phyloP scores from a whole-genome alignment of 441 rosid genomes.

The Pelargonium citronellum region DNA sequence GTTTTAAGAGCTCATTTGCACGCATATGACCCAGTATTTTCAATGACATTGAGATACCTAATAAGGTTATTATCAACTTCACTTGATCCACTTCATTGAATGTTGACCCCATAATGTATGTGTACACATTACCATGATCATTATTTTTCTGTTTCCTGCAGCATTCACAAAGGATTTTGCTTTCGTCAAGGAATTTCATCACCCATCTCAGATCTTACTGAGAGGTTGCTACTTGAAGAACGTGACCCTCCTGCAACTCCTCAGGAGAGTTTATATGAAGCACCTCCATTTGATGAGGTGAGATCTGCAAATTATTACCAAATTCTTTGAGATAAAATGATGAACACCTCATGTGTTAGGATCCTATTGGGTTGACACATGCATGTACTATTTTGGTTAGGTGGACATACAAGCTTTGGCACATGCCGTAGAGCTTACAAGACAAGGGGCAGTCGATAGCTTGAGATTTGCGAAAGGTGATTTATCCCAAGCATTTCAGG shows the following conservation, averaged over 20 bases:
- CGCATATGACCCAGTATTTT: slow-evolving; percentile 76
- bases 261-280: slow-evolving; percentile 58
- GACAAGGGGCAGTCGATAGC: slow-evolving; percentile 96
- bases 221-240: slow-evolving; percentile 77
- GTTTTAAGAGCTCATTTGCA: slow-evolving; percentile 78
- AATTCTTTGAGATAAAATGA: slow-evolving; percentile 15
- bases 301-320: slow-evolving; percentile 15
- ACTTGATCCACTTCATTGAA: neutral
- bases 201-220: slow-evolving; percentile 77
- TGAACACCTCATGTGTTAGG: slow-evolving; percentile 6
- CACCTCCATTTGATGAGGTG: slow-evolving; percentile 93
- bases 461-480: slow-evolving; percentile 90
- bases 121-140: neutral
- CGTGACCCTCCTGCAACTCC: slow-evolving; percentile 70
- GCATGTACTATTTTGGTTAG: slow-evolving; percentile 30
- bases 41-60: slow-evolving; percentile 79
- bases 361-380: slow-evolving; percentile 9
- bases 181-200: slow-evolving; percentile 65
- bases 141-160: slow-evolving; percentile 27
- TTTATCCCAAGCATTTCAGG: slow-evolving; percentile 89
- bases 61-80: slow-evolving; percentile 46
- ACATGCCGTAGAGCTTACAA: slow-evolving; percentile 87
- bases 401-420: slow-evolving; percentile 96
- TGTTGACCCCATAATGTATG: neutral
- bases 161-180: slow-evolving; percentile 83